These are phyloP conservation scores for Akanthomyces muscarius DNA, from an alignment of 2,329 filamentous ascomycete genomes.

Conservation along the genomic window DNA sequence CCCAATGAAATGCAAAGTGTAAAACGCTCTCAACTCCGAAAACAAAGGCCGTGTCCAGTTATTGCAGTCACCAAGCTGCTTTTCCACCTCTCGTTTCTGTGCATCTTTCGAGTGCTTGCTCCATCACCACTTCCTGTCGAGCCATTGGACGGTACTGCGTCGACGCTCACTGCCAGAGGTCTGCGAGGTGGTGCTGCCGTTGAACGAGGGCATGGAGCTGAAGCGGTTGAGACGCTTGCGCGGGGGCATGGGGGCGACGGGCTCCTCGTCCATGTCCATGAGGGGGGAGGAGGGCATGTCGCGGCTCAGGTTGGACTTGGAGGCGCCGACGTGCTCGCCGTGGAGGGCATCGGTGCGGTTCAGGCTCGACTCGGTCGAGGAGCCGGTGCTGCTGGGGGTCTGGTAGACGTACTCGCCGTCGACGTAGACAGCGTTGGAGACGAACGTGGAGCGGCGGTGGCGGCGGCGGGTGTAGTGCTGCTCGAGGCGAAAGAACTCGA, in stretches of 20 bases:
- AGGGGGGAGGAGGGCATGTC: slow-evolving; percentile 25
- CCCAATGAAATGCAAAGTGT: slow-evolving; percentile 7
- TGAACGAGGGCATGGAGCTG: slow-evolving; percentile 54
- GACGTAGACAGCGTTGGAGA: slow-evolving; percentile 85
- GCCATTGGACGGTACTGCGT: slow-evolving; percentile 13
- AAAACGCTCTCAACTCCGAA: slow-evolving; percentile 14
- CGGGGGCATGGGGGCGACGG: slow-evolving; percentile 27
- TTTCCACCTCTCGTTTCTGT: not conserved
- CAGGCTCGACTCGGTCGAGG: slow-evolving; percentile 45
- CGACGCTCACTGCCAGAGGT: slow-evolving; percentile 13
- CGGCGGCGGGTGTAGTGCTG: slow-evolving; percentile 91
- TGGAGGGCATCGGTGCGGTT: slow-evolving; percentile 34
- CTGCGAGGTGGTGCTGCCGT: slow-evolving; percentile 24
- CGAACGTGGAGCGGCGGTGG: slow-evolving; percentile 79
- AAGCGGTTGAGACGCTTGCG: slow-evolving; percentile 53
- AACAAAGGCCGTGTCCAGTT: not conserved
- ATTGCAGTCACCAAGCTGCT: not conserved
- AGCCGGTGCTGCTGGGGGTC: slow-evolving; percentile 56
- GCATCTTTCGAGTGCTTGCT: not conserved
- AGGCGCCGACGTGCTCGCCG: slow-evolving; percentile 29
- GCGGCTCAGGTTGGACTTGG: slow-evolving; percentile 25
- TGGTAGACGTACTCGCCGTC: slow-evolving; percentile 93
- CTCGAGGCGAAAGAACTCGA: slow-evolving; percentile 92
- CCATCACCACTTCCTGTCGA: slow-evolving; percentile 13
- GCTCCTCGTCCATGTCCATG: slow-evolving; percentile 11